Base-by-base conservation (phyloP, 805 yeast genomes). In the Candida parachauliodes region DNA sequence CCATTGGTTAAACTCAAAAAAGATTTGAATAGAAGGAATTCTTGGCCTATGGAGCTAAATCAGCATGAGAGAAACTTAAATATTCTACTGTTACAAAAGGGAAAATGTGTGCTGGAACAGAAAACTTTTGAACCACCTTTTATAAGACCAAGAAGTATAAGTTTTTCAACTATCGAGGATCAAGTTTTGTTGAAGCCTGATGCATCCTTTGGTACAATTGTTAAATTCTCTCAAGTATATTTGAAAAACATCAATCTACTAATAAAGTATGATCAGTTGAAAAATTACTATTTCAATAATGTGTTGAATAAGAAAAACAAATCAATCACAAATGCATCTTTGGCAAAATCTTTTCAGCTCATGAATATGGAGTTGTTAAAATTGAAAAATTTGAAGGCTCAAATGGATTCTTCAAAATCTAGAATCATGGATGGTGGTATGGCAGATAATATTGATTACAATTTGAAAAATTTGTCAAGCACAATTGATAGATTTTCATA, bases 401-500 rank as follows among this genome's bases (percentile, higher is more conserved):
- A 55, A 32, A 53, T 65, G 54, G 48, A 49, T 6, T 28, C 39
- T 2, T 46, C 48, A 22, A 55, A 60, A 36, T 37, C 46, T 10
- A 55, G 47, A 22, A 41, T 57, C 5, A 41, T 59, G 15, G 60
- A 57, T 22, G 61, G 54, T 19, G 68, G 63, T 21, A 51, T 62
- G 22, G 45, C 54, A 4, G 48, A 48, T 6, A 49, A 52, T 23
- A 51, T 67, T 21, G 51, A 59, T 22, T 47, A 47, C 37, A 57
- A 59, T 32, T 49, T 65, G 37, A 47, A 48, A 8, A 61, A 55
- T 28, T 50, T 68, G 28, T 51, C 57, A 2, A 55, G 60, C 3
- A 58, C 60, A 7, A 57, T 68, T 8, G 72, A 68, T 42, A 45
- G 70, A 33, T 51, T 68, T 41, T 47, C 59, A 2, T 68, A 68